phyloP scores from a whole-genome alignment of 2,329 filamentous ascomycete species.

The Trichophyton benhamiae region DNA sequence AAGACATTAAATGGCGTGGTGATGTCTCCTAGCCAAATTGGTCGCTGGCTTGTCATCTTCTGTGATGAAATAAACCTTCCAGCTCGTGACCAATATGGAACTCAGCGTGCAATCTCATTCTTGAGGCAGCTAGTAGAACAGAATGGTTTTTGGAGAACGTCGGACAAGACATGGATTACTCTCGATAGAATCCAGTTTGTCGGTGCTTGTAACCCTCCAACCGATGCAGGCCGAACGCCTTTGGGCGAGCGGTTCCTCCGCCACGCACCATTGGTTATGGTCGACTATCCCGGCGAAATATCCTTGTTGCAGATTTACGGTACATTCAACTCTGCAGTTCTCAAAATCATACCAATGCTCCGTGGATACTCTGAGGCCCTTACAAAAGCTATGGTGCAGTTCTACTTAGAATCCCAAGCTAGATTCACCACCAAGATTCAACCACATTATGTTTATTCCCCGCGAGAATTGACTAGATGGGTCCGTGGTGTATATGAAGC shows the following conservation, averaged over 20 bases:
- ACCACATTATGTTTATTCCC: slow-evolving; percentile 98
- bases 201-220: slow-evolving; percentile 94
- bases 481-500: slow-evolving; percentile 95
- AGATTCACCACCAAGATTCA: slow-evolving; percentile 94
- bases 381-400: slow-evolving; percentile 93
- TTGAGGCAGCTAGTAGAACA: slow-evolving; percentile 94
- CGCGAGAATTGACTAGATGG: slow-evolving; percentile 95
- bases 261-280: slow-evolving; percentile 98
- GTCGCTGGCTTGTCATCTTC: slow-evolving; percentile 95
- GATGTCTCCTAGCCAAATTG: slow-evolving; percentile 90
- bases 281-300: slow-evolving; percentile 92
- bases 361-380: slow-evolving; percentile 88
- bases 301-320: slow-evolving; percentile 97
- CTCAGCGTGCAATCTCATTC: slow-evolving; percentile 94
- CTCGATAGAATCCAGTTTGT: slow-evolving; percentile 98
- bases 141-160: slow-evolving; percentile 97
- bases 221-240: slow-evolving; percentile 89
- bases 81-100: slow-evolving; percentile 93
- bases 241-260: slow-evolving; percentile 88
- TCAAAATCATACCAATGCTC: slow-evolving; percentile 93
- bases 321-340: slow-evolving; percentile 88
- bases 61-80: slow-evolving; percentile 99
- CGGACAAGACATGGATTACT: slow-evolving; percentile 95
- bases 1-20: slow-evolving; percentile 95
- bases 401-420: slow-evolving; percentile 89